These are phyloP conservation scores for Athelia psychrophila DNA, from an alignment of 1,284 basidiomycete species.

Conservation along the genomic window DNA sequence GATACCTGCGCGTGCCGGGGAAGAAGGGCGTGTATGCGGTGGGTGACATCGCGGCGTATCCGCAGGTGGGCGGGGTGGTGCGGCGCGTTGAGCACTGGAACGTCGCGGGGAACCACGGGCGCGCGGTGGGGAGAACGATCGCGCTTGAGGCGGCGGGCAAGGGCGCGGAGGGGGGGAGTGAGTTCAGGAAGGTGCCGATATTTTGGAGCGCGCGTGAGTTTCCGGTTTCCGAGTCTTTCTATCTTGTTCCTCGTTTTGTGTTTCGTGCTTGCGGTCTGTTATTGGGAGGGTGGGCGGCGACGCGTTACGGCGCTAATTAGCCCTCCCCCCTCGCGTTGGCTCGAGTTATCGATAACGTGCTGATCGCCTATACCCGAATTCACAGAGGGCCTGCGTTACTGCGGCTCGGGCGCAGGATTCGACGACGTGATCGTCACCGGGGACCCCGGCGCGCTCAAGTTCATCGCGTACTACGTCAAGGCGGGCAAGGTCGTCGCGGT, in stretches of 20 bases:
- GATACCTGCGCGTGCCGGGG: conserved; percentile 67
- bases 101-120: conserved; percentile 81
- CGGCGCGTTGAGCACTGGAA: conserved; percentile 91
- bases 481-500: conserved; percentile 79
- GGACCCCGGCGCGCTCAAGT: conserved; percentile 79
- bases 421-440: conserved; percentile 82
- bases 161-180: conserved; percentile 40
- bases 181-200: conserved; percentile 78
- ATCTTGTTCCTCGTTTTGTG: neutral
- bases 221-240: neutral
- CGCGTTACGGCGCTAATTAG: no score
- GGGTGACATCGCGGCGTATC: conserved; percentile 37
- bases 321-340: no score
- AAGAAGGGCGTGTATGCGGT: conserved; percentile 77
- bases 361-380: neutral
- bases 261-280: no score
- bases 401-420: conserved; percentile 65
- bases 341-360: no score
- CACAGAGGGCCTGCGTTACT: conserved; percentile 78
- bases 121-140: conserved; percentile 79
- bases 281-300: no score
- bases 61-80: conserved; percentile 40
- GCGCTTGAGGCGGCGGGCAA: no score
- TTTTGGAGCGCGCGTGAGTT: conserved; percentile 86
- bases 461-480: conserved; percentile 86